Conservation (phyloP, 208 protist genomes). For the Leishmania lainsoni region DNA sequence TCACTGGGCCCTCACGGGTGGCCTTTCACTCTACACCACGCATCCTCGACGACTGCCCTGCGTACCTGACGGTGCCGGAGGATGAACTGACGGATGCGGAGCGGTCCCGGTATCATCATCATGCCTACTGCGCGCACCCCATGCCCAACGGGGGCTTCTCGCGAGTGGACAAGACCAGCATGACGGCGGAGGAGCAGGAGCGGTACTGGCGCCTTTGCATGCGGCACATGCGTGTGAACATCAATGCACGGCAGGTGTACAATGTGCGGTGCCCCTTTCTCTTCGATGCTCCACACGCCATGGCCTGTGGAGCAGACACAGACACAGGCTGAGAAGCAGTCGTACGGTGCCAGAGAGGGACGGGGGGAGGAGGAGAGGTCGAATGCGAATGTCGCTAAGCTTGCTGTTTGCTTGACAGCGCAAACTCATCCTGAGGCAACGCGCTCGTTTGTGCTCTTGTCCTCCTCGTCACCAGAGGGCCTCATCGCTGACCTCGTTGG, state of each 20-base stretch:
- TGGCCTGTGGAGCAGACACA: neutral
- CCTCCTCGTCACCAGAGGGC: neutral
- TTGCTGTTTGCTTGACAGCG: neutral
- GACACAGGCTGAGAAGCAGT: no score
- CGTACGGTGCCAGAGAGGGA: no score
- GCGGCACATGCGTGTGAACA: slow-evolving; percentile 87
- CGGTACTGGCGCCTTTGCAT: slow-evolving; percentile 85
- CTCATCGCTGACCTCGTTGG: neutral
- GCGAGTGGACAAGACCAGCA: slow-evolving; percentile 29
- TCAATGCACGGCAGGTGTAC: slow-evolving; percentile 89
- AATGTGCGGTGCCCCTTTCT: slow-evolving; percentile 53
- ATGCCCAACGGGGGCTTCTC: slow-evolving; percentile 34
- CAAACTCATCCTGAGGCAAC: neutral
- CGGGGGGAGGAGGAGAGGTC: neutral
- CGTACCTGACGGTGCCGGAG: slow-evolving; percentile 53
- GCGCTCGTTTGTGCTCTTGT: neutral
- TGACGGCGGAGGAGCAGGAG: slow-evolving; percentile 48
- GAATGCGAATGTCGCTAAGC: neutral
- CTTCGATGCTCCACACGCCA: slow-evolving; percentile 8
- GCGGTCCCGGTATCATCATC: slow-evolving; percentile 31
- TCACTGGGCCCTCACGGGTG: slow-evolving; percentile 65
- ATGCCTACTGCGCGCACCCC: slow-evolving; percentile 39
- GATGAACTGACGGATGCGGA: slow-evolving; percentile 39
- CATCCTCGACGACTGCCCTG: slow-evolving; percentile 86
- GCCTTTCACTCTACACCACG: slow-evolving; percentile 79